phyloP scores from a whole-genome alignment of 495 filamentous ascomycete genomes.

The Hypoxylon fuscum region DNA sequence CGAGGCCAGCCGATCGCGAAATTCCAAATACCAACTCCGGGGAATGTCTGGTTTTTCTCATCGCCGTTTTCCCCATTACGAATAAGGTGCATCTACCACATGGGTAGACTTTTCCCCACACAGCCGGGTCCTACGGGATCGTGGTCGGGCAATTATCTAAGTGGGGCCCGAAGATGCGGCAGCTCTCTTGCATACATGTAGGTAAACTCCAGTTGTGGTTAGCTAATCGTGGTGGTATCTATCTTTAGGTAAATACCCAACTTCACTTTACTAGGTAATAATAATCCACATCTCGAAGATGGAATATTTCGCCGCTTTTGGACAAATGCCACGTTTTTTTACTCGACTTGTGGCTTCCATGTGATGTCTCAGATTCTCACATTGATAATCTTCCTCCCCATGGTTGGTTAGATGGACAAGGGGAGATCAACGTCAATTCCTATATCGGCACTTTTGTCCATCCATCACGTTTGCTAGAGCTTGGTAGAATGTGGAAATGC shows the following conservation, averaged over 20 bases:
- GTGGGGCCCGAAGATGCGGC: constrained; percentile 28
- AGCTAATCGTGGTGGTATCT: constrained; percentile 1
- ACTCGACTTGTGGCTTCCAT: neutral
- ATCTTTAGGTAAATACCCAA: neutral
- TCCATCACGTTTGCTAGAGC: neutral
- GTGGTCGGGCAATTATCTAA: constrained; percentile 30
- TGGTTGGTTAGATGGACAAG: constrained; percentile 2
- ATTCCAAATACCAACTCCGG: constrained; percentile 14
- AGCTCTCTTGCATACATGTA: constrained; percentile 7
- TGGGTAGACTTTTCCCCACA: neutral
- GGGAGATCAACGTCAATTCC: neutral
- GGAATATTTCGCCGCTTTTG: neutral
- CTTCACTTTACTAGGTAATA: too few species aligned
- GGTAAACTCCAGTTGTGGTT: constrained; percentile 7
- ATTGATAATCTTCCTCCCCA: too few species aligned
- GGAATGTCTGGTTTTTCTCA: neutral
- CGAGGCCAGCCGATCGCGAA: neutral
- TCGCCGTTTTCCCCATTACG: too few species aligned
- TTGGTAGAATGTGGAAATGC: too few species aligned
- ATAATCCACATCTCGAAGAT: too few species aligned
- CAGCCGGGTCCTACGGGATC: constrained; percentile 20
- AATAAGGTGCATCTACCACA: neutral
- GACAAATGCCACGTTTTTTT: neutral
- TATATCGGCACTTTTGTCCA: neutral
- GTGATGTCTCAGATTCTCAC: neutral